Conservation (phyloP, 1,284 basidiomycete species). For the Apiotrichum veenhuisii region DNA sequence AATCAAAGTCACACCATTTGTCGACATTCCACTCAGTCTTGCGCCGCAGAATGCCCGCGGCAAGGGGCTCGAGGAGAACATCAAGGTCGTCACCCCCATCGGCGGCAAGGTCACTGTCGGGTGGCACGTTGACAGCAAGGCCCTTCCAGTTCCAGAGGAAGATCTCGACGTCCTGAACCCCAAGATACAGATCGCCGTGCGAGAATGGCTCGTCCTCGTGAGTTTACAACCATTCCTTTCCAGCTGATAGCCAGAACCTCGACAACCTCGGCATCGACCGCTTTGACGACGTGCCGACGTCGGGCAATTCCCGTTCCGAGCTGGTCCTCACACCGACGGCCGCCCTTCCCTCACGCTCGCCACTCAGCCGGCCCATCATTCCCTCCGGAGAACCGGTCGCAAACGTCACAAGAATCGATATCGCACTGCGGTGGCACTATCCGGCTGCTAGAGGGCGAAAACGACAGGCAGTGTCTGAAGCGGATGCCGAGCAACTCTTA, state of each 20-base stretch:
- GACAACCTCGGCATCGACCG: slow-evolving; percentile 2
- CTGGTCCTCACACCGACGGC: slow-evolving; percentile 1
- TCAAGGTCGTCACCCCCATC: slow-evolving; percentile 23
- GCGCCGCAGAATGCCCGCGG: slow-evolving; percentile 10
- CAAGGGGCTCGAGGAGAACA: slow-evolving; percentile 18
- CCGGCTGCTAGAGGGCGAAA: background rate
- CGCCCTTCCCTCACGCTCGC: background rate
- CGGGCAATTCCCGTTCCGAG: background rate
- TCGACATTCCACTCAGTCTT: slow-evolving; percentile 13
- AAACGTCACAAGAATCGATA: background rate
- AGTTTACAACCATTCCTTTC: background rate
- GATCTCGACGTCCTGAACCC: background rate
- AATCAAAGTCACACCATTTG: slow-evolving; percentile 13
- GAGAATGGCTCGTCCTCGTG: background rate
- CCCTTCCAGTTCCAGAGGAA: background rate
- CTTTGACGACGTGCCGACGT: background rate
- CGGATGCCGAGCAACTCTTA: no score
- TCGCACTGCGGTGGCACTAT: slow-evolving; percentile 3
- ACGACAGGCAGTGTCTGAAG: background rate
- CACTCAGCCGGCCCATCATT: background rate
- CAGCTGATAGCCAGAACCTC: slow-evolving; percentile 6
- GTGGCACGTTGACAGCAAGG: slow-evolving; percentile 1
- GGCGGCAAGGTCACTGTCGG: slow-evolving; percentile 19
- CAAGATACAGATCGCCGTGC: background rate
- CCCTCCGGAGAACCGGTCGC: slow-evolving; percentile 5